Evolutionary conservation across 768 basidiomycete species (phyloP).

Genomic region (Sporobolomyces roseus): DNA sequence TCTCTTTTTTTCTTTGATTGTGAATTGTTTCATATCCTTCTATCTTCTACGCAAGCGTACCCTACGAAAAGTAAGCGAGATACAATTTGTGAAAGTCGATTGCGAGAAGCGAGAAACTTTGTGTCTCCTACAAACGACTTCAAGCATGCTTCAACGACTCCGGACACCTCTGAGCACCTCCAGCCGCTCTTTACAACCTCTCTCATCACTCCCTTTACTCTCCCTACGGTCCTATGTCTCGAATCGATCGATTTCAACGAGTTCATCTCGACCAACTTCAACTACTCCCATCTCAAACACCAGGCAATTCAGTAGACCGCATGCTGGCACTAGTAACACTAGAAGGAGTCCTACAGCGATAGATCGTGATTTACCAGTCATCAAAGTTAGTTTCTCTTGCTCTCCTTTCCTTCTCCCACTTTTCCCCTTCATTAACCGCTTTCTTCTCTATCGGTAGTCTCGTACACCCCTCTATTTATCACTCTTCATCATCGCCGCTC

Average conservation of each 20-base stretch:
- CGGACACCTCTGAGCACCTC: constrained; percentile 2
- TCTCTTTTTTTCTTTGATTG: neutral
- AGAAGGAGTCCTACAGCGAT: neutral
- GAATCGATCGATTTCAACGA: constrained; percentile 3
- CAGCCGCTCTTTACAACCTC: neutral
- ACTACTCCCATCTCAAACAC: neutral
- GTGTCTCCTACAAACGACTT: neutral
- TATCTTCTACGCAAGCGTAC: too few relatives aligned
- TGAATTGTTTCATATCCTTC: neutral
- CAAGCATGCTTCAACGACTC: constrained; percentile 14
- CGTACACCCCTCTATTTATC: constrained; percentile 37
- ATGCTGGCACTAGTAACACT: neutral
- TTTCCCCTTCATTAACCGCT: neutral
- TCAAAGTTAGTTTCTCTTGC: constrained; percentile 8
- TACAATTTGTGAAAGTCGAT: neutral
- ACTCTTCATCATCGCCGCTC: constrained; percentile 15
- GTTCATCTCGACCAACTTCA: constrained; percentile 5
- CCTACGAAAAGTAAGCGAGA: too few relatives aligned
- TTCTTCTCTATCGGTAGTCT: constrained; percentile 9
- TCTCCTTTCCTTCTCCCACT: neutral
- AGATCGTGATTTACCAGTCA: constrained; percentile 5
- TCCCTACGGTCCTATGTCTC: neutral
- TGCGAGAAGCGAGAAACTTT: neutral
- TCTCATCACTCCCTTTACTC: neutral
- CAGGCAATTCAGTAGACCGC: neutral